Evolutionary conservation across 1,284 basidiomycete species (phyloP), one percentile per base, ranked within the genome.

Genomic region (Ustilago vetiveriae): DNA sequence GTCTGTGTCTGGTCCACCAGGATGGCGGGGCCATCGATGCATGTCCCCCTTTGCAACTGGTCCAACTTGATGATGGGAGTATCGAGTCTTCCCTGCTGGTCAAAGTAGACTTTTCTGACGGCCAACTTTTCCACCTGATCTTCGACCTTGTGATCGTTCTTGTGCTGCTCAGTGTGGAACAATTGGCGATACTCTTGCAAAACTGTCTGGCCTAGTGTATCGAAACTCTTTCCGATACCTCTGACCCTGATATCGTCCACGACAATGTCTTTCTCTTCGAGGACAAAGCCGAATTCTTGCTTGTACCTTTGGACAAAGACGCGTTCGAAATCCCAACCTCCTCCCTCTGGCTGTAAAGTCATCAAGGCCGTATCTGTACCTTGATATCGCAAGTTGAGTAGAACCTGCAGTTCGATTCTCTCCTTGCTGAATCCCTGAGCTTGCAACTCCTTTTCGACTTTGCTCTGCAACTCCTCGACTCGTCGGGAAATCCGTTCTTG

Each of bases 1-100:
- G 92, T 95, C 84, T 95, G 93, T 14, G 93, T 96, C 75, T 92
- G 85, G 82, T 96, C 93, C 70, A 96, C 90, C 62, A 95, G 88
- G 86, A 94, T 89, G 21, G 91, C 91, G 3, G 94, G 92, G 0
- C 93, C 92, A 27, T 85, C 79, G 27, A 97, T 85, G 24, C 85
- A 83, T 57, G 92, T 89, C 4, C 94, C 94, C 5, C 88, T 83
- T 0, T 84, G 83, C 48, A 97, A 81, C 11, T 85, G 83, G 38
- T 87, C 87, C 56, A 97, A 83, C 72, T 89, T 80, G 81, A 87
- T 92, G 19, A 97, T 89, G 0, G 92, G 92, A 0, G 92, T 92
- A 48, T 91, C 86, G 36, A 91, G 86, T 22, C 92, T 85, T 0
- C 91, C 91, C 2, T 88, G 72, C 30, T 84, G 85, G 75, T 92